Evolutionary conservation across 2,329 filamentous ascomycete species (phyloP).

Genomic region (Alternaria conjuncta): DNA sequence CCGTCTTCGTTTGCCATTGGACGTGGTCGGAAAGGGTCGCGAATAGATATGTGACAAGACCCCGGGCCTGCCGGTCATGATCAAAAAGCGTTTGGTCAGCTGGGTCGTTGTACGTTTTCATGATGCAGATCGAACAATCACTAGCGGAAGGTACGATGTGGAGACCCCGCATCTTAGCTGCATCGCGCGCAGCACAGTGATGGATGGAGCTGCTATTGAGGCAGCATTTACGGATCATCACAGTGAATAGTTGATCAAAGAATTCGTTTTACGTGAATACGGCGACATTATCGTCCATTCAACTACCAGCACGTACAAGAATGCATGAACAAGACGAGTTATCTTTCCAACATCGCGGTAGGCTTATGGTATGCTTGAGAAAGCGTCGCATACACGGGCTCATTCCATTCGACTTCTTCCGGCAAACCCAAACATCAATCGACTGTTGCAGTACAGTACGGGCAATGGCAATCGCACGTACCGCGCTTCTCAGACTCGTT

Average conservation of each 20-base stretch:
- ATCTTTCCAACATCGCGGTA: background rate
- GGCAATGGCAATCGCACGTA: background rate
- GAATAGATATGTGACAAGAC: background rate
- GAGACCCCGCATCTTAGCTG: slow-evolving; percentile 10
- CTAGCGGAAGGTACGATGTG: slow-evolving; percentile 1
- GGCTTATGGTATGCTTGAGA: background rate
- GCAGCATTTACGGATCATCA: rapidly evolving
- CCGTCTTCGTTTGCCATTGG: background rate
- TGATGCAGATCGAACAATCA: background rate
- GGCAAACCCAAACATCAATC: background rate
- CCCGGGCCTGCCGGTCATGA: background rate
- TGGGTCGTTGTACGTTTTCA: background rate
- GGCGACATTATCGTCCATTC: background rate
- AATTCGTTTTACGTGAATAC: background rate
- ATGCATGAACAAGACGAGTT: background rate
- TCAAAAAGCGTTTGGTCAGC: background rate
- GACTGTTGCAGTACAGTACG: background rate
- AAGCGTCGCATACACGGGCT: background rate
- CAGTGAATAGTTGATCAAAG: background rate
- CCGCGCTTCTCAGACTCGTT: background rate
- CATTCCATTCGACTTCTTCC: background rate
- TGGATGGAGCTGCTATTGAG: background rate
- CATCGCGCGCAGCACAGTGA: background rate
- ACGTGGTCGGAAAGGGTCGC: background rate
- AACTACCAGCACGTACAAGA: background rate